These are phyloP conservation scores for Nakazawaea populi DNA, from an alignment of 805 yeast genomes.

Conservation along the genomic window DNA sequence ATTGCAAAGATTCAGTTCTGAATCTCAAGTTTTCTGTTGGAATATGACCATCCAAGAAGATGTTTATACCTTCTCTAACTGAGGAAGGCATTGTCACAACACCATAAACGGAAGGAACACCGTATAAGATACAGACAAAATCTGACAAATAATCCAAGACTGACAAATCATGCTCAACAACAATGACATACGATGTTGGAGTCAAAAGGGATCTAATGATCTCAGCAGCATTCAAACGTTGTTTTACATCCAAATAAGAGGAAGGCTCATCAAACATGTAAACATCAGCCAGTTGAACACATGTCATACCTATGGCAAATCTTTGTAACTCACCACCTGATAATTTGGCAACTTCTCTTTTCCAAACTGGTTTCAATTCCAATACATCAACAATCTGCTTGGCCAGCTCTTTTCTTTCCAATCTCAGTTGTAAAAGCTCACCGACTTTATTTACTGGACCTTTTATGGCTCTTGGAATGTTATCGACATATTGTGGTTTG, in stretches of 20 bases:
- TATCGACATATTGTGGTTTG: constrained; percentile 98
- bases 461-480: constrained; percentile 92
- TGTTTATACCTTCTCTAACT: constrained; percentile 98
- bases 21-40: constrained; percentile 96
- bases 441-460: constrained; percentile 87
- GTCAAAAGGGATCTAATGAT: constrained; percentile 81
- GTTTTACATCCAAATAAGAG: constrained; percentile 96
- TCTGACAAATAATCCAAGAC: constrained; percentile 96
- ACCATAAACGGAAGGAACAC: constrained; percentile 98
- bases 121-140: constrained; percentile 93
- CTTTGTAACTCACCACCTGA: constrained; percentile 99
- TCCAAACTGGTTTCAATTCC: constrained; percentile 70
- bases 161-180: constrained; percentile 98
- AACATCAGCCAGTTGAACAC: constrained; percentile 91
- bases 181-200: constrained; percentile 80
- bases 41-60: constrained; percentile 96
- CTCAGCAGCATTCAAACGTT: constrained; percentile 95
- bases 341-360: constrained; percentile 83
- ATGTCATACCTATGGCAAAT: constrained; percentile 96
- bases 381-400: constrained; percentile 62
- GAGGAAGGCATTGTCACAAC: constrained; percentile 95
- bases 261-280: constrained; percentile 99
- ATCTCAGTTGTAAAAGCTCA: constrained; percentile 68
- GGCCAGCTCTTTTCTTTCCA: constrained; percentile 64
- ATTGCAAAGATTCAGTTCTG: constrained; percentile 93